Conservation (phyloP, 2,329 filamentous ascomycete genomes). For the Madurella mycetomatis region DNA sequence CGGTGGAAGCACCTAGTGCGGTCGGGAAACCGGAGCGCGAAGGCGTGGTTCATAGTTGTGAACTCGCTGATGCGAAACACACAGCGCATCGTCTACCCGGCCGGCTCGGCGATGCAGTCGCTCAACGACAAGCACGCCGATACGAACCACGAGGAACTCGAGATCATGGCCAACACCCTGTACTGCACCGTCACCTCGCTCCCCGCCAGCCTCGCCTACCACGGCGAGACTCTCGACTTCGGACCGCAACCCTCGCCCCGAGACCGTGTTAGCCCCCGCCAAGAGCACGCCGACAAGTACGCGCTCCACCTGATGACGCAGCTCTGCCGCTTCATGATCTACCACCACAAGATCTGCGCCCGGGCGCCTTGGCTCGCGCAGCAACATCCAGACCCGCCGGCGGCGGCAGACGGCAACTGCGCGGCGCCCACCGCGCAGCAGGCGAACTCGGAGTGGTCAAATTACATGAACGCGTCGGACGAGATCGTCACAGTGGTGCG, state of each 20-base stretch:
- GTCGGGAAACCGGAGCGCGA: slow-evolving; percentile 31
- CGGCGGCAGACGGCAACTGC: background rate
- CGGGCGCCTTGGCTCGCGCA: slow-evolving; percentile 14
- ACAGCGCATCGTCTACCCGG: slow-evolving; percentile 31
- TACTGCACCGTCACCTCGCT: slow-evolving; percentile 31
- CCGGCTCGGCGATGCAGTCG: slow-evolving; percentile 20
- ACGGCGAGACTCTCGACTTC: slow-evolving; percentile 30
- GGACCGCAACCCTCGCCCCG: slow-evolving; percentile 2
- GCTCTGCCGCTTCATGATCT: slow-evolving; percentile 33
- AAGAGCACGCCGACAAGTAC: slow-evolving; percentile 30
- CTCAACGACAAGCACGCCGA: slow-evolving; percentile 10
- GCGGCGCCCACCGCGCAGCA: background rate
- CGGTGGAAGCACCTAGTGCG: slow-evolving; percentile 32
- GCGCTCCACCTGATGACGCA: slow-evolving; percentile 34
- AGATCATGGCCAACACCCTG: slow-evolving; percentile 30
- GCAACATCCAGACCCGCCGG: background rate
- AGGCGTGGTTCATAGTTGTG: slow-evolving; percentile 38
- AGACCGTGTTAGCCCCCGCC: slow-evolving; percentile 18
- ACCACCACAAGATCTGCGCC: slow-evolving; percentile 30
- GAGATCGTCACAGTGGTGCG: slow-evolving; percentile 29
- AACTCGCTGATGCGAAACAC: slow-evolving; percentile 38
- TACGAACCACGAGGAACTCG: slow-evolving; percentile 28
- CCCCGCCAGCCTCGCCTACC: slow-evolving; percentile 29
- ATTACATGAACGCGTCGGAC: slow-evolving; percentile 32
- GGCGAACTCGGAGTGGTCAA: slow-evolving; percentile 17